phyloP scores from a whole-genome alignment of 2,329 filamentous ascomycete species.

The Beauveria brongniartii region DNA sequence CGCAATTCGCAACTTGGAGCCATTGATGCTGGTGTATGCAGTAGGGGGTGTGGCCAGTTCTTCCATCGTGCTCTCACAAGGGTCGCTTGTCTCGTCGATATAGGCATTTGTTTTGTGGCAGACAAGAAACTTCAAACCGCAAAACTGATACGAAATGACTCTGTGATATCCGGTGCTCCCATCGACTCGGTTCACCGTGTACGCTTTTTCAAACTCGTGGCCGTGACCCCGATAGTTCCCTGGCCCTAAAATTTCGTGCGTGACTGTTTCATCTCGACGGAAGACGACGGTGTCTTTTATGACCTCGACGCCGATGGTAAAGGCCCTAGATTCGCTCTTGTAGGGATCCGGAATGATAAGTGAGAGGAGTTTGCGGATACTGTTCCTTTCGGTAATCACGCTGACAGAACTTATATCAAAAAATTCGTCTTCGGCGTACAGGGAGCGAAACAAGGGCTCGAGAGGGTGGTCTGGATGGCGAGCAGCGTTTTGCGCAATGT shows the following conservation, averaged over 20 bases:
- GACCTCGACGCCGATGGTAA: conserved; percentile 35
- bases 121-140: conserved; percentile 31
- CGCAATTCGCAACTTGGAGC: conserved; percentile 23
- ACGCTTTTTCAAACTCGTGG: conserved; percentile 36
- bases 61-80: neutral
- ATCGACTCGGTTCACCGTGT: conserved; percentile 26
- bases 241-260: conserved; percentile 21
- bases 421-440: conserved; percentile 29
- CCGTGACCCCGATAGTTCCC: conserved; percentile 33
- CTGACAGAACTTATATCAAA: conserved; percentile 31
- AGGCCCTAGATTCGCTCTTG: conserved; percentile 22
- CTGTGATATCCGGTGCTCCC: conserved; percentile 37
- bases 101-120: conserved; percentile 37
- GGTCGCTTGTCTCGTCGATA: conserved; percentile 15
- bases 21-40: neutral
- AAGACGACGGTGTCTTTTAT: conserved; percentile 30
- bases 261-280: conserved; percentile 24
- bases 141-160: conserved; percentile 36
- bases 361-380: conserved; percentile 38
- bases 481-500: conserved; percentile 37
- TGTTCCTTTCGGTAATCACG: conserved; percentile 38
- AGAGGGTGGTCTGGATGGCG: conserved; percentile 34
- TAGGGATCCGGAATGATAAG: conserved; percentile 27
- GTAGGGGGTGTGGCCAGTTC: too few species aligned
- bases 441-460: conserved; percentile 37